phyloP scores from a whole-genome alignment of 352 stramenopile genomes.

The Phytophthora brassicae region DNA sequence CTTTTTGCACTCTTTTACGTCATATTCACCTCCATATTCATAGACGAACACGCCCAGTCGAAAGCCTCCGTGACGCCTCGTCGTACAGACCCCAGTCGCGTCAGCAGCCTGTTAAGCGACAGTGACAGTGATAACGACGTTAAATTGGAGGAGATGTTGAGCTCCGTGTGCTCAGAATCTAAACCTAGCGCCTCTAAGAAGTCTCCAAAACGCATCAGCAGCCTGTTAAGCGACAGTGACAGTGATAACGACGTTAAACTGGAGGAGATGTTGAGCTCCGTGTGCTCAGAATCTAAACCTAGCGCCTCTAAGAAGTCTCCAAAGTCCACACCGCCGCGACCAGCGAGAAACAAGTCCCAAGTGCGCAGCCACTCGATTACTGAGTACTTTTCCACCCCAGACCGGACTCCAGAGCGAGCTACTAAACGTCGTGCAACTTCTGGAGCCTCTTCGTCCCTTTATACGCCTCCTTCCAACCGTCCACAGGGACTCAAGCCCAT shows the following conservation, averaged over 20 bases:
- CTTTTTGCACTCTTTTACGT: not conserved
- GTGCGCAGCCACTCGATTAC: conserved; percentile 24
- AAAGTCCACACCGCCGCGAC: conserved; percentile 5
- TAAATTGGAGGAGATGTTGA: conserved; percentile 34
- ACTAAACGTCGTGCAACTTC: conserved; percentile 40
- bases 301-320: conserved; percentile 7
- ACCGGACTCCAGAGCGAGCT: conserved; percentile 14
- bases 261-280: conserved; percentile 26
- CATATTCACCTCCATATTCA: not conserved
- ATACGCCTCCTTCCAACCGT: conserved; percentile 19
- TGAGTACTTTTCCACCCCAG: conserved; percentile 21
- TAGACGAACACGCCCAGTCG: conserved; percentile 27
- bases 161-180: conserved; percentile 1
- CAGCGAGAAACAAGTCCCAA: conserved; percentile 15
- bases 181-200: conserved; percentile 15
- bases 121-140: conserved; percentile 39
- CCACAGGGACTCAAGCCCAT: conserved; percentile 50
- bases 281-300: conserved; percentile 8
- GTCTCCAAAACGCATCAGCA: too few relatives aligned
- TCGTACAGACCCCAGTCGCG: conserved; percentile 5
- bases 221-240: conserved; percentile 34
- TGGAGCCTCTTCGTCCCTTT: conserved; percentile 3
- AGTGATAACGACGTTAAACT: conserved; percentile 39
- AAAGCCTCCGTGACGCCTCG: conserved; percentile 4
- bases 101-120: conserved; percentile 30